Conservation (phyloP, 2,329 filamentous ascomycete species). For the Xylaria polymorpha region DNA sequence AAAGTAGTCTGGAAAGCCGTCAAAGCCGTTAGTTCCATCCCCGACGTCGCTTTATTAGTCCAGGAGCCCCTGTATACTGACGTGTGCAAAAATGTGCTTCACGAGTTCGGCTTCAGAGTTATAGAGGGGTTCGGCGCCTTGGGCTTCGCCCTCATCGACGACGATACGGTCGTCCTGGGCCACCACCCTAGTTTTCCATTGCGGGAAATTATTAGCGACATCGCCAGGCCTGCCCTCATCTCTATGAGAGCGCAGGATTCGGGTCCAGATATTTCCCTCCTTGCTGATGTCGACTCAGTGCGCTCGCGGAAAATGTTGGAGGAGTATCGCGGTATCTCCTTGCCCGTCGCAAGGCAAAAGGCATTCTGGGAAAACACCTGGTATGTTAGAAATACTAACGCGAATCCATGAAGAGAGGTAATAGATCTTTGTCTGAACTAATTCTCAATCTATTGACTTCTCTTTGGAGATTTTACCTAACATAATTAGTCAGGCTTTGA, state of each 20-base stretch:
- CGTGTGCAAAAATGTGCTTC: conserved; percentile 32
- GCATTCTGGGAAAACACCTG: conserved; percentile 24
- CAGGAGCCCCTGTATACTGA: conserved; percentile 35
- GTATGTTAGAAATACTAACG: conserved; percentile 13
- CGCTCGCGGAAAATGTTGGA: conserved; percentile 33
- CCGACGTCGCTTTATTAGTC: fast-evolving
- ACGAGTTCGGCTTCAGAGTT: conserved; percentile 13
- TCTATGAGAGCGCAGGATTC: conserved; percentile 19
- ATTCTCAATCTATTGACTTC: too few species aligned
- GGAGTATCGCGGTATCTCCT: conserved; percentile 21
- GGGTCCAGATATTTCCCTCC: background rate
- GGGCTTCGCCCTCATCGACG: conserved; percentile 39
- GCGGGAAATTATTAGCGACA: conserved; percentile 37
- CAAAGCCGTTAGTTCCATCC: conserved; percentile 7
- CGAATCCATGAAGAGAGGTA: too few species aligned
- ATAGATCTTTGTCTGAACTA: too few species aligned
- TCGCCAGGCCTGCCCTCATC: conserved; percentile 35
- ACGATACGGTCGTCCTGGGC: conserved; percentile 32
- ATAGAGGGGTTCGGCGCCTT: conserved; percentile 35
- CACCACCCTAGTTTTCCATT: conserved; percentile 30
- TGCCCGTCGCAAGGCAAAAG: background rate
- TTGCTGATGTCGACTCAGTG: conserved; percentile 22
- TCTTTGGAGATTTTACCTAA: too few species aligned
- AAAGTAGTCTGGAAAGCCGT: conserved; percentile 21
- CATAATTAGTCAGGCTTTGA: too few species aligned